Conservation (phyloP, 1,284 basidiomycete species). For the Trichosporon ovoides region DNA sequence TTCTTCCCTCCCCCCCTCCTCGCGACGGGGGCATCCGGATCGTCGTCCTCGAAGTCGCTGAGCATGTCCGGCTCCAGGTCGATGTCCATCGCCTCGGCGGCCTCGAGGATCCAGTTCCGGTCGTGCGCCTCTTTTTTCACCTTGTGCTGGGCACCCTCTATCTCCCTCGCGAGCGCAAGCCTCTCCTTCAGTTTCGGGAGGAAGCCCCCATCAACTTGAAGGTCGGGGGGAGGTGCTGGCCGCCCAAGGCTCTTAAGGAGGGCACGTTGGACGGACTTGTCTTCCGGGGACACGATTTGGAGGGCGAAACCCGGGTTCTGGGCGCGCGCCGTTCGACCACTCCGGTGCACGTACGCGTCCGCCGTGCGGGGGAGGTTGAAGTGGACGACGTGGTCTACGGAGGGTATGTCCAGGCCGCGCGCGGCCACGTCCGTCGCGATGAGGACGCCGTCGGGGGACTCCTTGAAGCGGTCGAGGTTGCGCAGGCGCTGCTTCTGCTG, state of each 20-base stretch:
- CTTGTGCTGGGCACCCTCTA: constrained; percentile 75
- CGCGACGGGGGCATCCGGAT: constrained; percentile 33
- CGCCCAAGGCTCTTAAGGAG: constrained; percentile 68
- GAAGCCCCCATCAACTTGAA: constrained; percentile 74
- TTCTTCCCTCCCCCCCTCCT: too few species aligned
- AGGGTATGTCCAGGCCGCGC: constrained; percentile 66
- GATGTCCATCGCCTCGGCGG: constrained; percentile 90
- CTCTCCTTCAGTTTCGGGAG: constrained; percentile 78
- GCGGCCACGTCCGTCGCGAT: constrained; percentile 73
- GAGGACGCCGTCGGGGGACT: constrained; percentile 66
- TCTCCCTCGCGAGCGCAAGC: constrained; percentile 75
- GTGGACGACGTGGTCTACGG: constrained; percentile 71
- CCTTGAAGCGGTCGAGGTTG: constrained; percentile 88
- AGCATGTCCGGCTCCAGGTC: constrained; percentile 76
- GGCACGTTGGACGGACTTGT: constrained; percentile 66
- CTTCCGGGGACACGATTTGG: constrained; percentile 83
- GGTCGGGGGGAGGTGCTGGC: constrained; percentile 62
- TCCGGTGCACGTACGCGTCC: constrained; percentile 69
- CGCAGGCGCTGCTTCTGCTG: constrained; percentile 96
- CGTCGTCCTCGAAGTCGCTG: constrained; percentile 43
- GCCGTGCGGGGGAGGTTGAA: constrained; percentile 69
- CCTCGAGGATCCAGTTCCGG: constrained; percentile 80
- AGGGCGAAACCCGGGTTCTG: constrained; percentile 82
- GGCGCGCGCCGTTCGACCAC: constrained; percentile 68
- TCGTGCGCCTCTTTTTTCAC: constrained; percentile 85